Evolutionary conservation across 2,329 filamentous ascomycete species (phyloP), one percentile per base, ranked within the genome.

Genomic region (Phyllosticta paracitricarpa): DNA sequence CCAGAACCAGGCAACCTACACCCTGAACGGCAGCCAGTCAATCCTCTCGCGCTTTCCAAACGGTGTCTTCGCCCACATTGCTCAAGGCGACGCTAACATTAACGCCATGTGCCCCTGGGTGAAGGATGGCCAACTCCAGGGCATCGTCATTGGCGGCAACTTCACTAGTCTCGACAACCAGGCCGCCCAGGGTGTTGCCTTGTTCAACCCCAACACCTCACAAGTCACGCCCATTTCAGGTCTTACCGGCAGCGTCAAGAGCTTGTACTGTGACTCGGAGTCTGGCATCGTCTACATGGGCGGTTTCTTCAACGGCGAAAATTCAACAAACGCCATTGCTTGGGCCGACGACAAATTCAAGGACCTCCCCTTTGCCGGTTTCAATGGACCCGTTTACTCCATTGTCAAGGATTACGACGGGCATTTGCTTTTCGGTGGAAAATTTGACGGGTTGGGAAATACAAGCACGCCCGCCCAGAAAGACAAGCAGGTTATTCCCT

Each of bases 381-480:
- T 99, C 76, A 97, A 97, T 75, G 92, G 92, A 26, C 90, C 90
- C 2, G 91, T 99, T 58, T 84, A 84, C 64, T 89, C 92, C 48
- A 97, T 99, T 66, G 82, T 85, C 57, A 91, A 90, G 75, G 84
- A 87, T 22, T 80, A 86, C 1, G 88, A 90, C 67, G 89, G 89
- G 8, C 89, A 95, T 70, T 89, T 99, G 65, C 84, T 97, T 61
- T 99, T 97, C 71, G 95, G 91, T 55, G 94, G 94, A 57, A 84
- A 83, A 61, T 99, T 99, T 71, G 91, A 89, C 62, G 91, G 91
- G 7, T 77, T 97, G 8, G 91, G 91, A 63, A 96, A 96, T 71
- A 97, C 97, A 72, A 83, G 86, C 2, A 81, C 84, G 1, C 84
- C 86, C 1, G 85, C 80, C 25, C 78, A 84, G 62, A 85, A 84